Base-by-base conservation (phyloP, 2,329 filamentous ascomycete species). In the Cladorrhinum sp. region DNA sequence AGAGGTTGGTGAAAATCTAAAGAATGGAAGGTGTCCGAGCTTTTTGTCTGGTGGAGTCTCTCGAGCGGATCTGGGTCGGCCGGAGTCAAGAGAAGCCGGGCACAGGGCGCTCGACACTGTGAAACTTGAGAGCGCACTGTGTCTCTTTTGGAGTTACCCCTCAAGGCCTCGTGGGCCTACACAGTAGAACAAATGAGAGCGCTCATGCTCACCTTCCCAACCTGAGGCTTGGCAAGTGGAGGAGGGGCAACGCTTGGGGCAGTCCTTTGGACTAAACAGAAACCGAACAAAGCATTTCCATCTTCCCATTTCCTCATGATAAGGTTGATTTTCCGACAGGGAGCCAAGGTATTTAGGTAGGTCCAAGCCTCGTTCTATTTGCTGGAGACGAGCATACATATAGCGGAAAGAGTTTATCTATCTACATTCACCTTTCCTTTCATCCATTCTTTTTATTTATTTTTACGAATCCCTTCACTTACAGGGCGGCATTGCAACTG, bases 1-100 rank as follows among this genome's bases (percentile, higher is more conserved):
- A 33, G 60, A 55, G 54, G 61, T 56, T 56, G 60, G 48, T 58
- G 54, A 60, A 60, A 62, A 59, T 26, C 28, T 58, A 50, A 54
- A 58, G 39, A 55, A 57, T 42, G 36, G 58, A 54, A 50, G 58
- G 60, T 55, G 62, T 60, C 64, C 52, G 42, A 65, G 63, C 63
- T 65, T 52, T 52, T 39, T 46, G 56, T 56, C 42, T n/a, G 48
- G 30, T 30, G 28, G 49, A 23, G 51, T 50, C 26, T 26, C 21
- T 51, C 33, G 10, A 28, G 49, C 49, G 49, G 49, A 21, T 51
- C 49, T 51, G 6, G 21, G 14, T 51, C 52, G 51, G 58, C 21
- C 58, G 52, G 58, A 49, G 39, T 54, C 58, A 55, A 55, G 42
- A 50, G 51, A 21, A 50, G 58, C 57, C 57, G 52, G 51, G 58